Evolutionary conservation across 306 rosid genomes (phyloP).

Genomic region (Canavalia gladiata): DNA sequence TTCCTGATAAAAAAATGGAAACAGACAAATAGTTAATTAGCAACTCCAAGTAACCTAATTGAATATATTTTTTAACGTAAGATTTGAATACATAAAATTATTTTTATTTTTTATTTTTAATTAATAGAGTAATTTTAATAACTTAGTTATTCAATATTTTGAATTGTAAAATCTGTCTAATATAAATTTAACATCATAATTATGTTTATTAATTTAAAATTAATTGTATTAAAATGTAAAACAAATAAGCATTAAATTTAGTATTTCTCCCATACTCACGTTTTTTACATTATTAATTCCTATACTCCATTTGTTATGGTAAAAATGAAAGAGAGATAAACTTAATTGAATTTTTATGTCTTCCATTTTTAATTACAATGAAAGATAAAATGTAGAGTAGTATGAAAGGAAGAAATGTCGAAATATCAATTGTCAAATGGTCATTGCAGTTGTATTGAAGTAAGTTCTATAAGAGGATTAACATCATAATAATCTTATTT

Average conservation of each 20-base stretch:
- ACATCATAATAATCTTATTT: too few species aligned
- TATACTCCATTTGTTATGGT: neutral
- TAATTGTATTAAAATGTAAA: too few species aligned
- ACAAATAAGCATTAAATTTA: too few species aligned
- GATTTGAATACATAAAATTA: too few species aligned
- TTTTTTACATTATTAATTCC: too few species aligned
- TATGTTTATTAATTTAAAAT: too few species aligned
- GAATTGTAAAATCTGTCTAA: too few species aligned
- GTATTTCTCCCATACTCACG: too few species aligned
- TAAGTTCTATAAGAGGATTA: too few species aligned
- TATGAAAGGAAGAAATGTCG: neutral
- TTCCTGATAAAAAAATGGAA: conserved; percentile 57
- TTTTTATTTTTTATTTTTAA: neutral
- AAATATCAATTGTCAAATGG: neutral
- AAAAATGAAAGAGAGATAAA: neutral
- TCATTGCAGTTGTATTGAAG: neutral
- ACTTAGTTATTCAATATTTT: too few species aligned
- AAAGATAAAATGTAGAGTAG: neutral
- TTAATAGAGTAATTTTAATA: too few species aligned
- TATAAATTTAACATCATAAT: too few species aligned
- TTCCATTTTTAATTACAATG: neutral
- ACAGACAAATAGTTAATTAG: neutral
- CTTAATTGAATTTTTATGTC: neutral
- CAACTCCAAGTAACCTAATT: neutral
- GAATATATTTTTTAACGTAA: neutral